Base-by-base conservation (phyloP, 2,329 filamentous ascomycete genomes). In the Aspergillus sp. region DNA sequence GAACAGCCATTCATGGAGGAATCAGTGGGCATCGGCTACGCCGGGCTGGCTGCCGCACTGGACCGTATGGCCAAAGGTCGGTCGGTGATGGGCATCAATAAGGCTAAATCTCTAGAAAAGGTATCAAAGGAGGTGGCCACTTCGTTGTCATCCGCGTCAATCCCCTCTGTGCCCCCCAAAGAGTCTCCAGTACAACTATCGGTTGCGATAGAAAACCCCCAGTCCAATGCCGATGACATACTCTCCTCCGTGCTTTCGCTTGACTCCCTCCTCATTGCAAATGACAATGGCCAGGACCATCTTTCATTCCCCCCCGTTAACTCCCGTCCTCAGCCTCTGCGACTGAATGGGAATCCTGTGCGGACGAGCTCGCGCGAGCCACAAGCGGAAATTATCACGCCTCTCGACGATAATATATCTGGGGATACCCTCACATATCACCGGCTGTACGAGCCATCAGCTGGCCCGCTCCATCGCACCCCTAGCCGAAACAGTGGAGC, bases 11-110 rank as follows among this genome's bases (percentile, higher is more conserved):
- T 84, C 15, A 12, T 47, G 39, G 86, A 89, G 65, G 82, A 83
- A 15, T 82, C 85, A 12, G 81, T 85, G 45, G 86, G 87, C 17
- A 88, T 89, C 49, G 88, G 88, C 47, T 91, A 89, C 69, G 87
- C 87, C 1, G 87, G 87, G 4, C 80, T 91, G 7, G 84, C 85
- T 1, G 87, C 87, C 9, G 87, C 87, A 3, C 80, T 90, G 10
- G 85, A 88, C 48, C 79, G 82, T 58, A 74, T 69, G 32, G 61
- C 66, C 8, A 66, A 69, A 55, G 67, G 66, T 13, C 63, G 67
- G 21, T 85, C 63, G 2, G 53, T 68, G 21, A 67, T 69, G 65
- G 66, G 67, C 28, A 63, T 68, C 28, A 73, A 73, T 54, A 70
- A 70, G 57, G 66, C 65, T 21, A 69, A 66, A 38, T 65, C 73